Conservation (phyloP, 2,329 filamentous ascomycete species). For the Teratosphaeria pseudoeucalypti region DNA sequence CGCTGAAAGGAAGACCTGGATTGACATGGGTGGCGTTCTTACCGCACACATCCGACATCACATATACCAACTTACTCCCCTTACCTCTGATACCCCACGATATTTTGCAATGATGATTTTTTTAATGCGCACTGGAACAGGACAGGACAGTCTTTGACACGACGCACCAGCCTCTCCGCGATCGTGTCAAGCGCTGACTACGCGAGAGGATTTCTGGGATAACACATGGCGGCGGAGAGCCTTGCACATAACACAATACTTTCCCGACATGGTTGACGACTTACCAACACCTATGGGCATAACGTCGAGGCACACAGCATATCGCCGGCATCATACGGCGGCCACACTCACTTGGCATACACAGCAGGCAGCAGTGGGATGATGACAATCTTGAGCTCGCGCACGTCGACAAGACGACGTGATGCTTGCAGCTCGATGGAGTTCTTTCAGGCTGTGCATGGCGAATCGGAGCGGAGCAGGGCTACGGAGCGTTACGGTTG, state of each 20-base stretch:
- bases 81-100: constrained; percentile 2
- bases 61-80: not conserved
- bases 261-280: constrained; percentile 3
- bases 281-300: not conserved
- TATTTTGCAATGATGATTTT: not conserved
- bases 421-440: constrained; percentile 19
- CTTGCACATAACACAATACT: not conserved
- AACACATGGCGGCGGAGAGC: constrained; percentile 12
- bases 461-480: not conserved
- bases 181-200: constrained; percentile 27
- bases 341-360: not conserved
- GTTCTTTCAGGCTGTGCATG: constrained; percentile 9
- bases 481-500: not conserved
- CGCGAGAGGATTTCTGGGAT: constrained; percentile 23
- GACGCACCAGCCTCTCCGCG: constrained; percentile 25
- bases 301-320: not conserved
- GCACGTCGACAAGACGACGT: not conserved
- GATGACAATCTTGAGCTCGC: constrained; percentile 26
- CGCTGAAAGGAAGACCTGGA: constrained; percentile 26
- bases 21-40: constrained; percentile 22
- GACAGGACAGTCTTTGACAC: constrained; percentile 13
- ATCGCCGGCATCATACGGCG: not conserved
- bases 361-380: constrained; percentile 1
- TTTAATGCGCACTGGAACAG: not conserved
- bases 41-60: constrained; percentile 3